These are phyloP conservation scores for Leccinum longicurvipes DNA, from an alignment of 768 basidiomycete species.

Conservation along the genomic window DNA sequence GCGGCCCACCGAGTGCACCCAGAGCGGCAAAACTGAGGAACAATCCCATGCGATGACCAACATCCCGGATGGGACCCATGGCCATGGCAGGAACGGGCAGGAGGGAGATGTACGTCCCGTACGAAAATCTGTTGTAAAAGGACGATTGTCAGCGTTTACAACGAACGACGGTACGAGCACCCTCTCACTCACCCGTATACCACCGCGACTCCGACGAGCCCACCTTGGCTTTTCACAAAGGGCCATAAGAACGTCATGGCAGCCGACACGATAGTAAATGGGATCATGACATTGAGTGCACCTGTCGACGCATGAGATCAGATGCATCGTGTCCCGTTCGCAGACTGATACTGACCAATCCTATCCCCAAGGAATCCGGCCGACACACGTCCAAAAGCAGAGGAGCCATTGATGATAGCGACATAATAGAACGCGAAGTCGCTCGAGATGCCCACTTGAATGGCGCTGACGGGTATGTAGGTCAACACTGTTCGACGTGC, in stretches of 20 bases:
- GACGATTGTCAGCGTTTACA: background rate
- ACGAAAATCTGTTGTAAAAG: constrained; percentile 46
- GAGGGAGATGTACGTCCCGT: constrained; percentile 60
- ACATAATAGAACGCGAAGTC: constrained; percentile 63
- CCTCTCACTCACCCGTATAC: constrained; percentile 61
- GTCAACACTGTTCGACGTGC: constrained; percentile 48
- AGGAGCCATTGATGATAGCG: constrained; percentile 65
- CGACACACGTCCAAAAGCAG: constrained; percentile 56
- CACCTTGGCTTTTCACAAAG: constrained; percentile 42
- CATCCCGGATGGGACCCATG: constrained; percentile 57
- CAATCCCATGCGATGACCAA: constrained; percentile 66
- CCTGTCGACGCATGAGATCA: constrained; percentile 49
- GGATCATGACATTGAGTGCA: constrained; percentile 64
- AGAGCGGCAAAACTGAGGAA: constrained; percentile 57
- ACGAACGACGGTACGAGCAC: background rate
- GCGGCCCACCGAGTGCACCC: constrained; percentile 66
- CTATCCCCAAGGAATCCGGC: constrained; percentile 55
- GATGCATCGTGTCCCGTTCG: background rate
- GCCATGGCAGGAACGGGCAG: constrained; percentile 55
- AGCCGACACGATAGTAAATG: constrained; percentile 54
- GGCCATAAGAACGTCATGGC: constrained; percentile 72
- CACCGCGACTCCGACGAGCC: constrained; percentile 51
- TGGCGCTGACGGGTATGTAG: constrained; percentile 61
- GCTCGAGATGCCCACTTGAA: constrained; percentile 42
- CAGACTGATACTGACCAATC: constrained; percentile 36